Evolutionary conservation across 768 basidiomycete genomes (phyloP).

Genomic region (Candolleomyces aberdarensis): DNA sequence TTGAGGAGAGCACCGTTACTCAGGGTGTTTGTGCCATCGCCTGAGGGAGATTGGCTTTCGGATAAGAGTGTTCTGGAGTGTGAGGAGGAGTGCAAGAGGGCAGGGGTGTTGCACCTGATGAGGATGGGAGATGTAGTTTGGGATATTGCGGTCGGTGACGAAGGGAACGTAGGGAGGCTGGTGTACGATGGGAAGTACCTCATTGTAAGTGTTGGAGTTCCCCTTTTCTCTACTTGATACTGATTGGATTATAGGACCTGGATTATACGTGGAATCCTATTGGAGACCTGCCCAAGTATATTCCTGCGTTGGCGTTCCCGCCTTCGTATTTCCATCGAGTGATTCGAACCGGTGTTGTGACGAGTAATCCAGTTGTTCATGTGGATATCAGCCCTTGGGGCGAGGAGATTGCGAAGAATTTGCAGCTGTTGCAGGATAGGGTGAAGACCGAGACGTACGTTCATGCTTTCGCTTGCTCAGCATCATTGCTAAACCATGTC

Average conservation of each 20-base stretch:
- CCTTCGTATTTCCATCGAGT: slow-evolving; percentile 90
- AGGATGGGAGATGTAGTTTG: slow-evolving; percentile 81
- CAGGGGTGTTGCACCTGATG: slow-evolving; percentile 61
- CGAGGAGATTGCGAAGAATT: slow-evolving; percentile 66
- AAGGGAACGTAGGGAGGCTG: slow-evolving; percentile 79
- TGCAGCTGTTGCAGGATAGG: slow-evolving; percentile 76
- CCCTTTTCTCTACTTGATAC: slow-evolving; percentile 9
- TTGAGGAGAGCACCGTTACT: slow-evolving; percentile 71
- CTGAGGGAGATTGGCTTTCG: slow-evolving; percentile 83
- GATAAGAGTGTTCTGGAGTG: slow-evolving; percentile 80
- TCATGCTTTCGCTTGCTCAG: not conserved
- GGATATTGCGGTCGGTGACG: slow-evolving; percentile 84
- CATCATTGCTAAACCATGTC: slow-evolving; percentile 3
- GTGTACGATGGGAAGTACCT: slow-evolving; percentile 90
- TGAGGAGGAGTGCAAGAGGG: slow-evolving; percentile 72
- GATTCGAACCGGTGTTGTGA: slow-evolving; percentile 56
- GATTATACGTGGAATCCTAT: slow-evolving; percentile 77
- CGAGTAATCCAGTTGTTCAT: slow-evolving; percentile 62
- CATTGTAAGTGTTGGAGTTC: slow-evolving; percentile 52
- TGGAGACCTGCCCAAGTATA: slow-evolving; percentile 77
- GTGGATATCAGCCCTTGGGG: slow-evolving; percentile 79
- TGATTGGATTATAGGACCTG: slow-evolving; percentile 56
- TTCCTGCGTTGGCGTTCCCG: slow-evolving; percentile 76
- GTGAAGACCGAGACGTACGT: slow-evolving; percentile 79
- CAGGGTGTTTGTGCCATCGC: slow-evolving; percentile 81